Conservation (phyloP, 768 basidiomycete genomes). For the Boletus sp. region DNA sequence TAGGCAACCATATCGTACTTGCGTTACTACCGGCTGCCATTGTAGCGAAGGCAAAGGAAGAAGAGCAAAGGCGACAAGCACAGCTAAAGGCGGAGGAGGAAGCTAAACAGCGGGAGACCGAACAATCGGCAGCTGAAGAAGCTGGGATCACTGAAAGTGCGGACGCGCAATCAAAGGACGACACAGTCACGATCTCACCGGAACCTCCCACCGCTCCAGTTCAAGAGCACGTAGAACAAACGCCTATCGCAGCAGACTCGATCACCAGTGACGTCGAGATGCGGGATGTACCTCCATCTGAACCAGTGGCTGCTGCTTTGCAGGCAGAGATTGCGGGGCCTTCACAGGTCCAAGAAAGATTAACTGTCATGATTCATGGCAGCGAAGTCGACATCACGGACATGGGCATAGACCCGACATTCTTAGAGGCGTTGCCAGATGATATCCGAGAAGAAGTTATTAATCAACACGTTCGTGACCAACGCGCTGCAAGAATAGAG, state of each 20-base stretch:
- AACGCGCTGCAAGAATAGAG: slow-evolving; percentile 71
- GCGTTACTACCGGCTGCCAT: slow-evolving; percentile 78
- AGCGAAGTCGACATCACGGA: slow-evolving; percentile 95
- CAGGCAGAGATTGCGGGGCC: slow-evolving; percentile 26
- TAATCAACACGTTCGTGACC: slow-evolving; percentile 94
- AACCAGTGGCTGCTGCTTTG: slow-evolving; percentile 16
- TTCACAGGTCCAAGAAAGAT: slow-evolving; percentile 51
- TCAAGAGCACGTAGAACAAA: slow-evolving; percentile 14
- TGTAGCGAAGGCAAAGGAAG: slow-evolving; percentile 47
- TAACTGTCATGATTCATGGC: slow-evolving; percentile 90
- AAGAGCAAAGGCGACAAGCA: slow-evolving; percentile 39
- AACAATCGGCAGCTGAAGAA: slow-evolving; percentile 29
- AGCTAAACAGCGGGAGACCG: slow-evolving; percentile 37
- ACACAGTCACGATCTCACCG: slow-evolving; percentile 9
- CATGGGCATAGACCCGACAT: slow-evolving; percentile 96
- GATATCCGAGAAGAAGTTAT: slow-evolving; percentile 99
- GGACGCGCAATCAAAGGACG: slow-evolving; percentile 14
- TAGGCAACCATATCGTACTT: slow-evolving; percentile 69
- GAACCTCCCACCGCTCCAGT: slow-evolving; percentile 8
- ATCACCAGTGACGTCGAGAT: slow-evolving; percentile 47
- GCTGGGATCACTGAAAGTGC: slow-evolving; percentile 33
- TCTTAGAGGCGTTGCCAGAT: slow-evolving; percentile 95
- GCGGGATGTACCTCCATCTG: slow-evolving; percentile 35
- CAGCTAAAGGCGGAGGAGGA: slow-evolving; percentile 54
- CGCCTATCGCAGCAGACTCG: slow-evolving; percentile 35